phyloP scores from a whole-genome alignment of 345 rosid genomes.

The Moricandia arvensis region DNA sequence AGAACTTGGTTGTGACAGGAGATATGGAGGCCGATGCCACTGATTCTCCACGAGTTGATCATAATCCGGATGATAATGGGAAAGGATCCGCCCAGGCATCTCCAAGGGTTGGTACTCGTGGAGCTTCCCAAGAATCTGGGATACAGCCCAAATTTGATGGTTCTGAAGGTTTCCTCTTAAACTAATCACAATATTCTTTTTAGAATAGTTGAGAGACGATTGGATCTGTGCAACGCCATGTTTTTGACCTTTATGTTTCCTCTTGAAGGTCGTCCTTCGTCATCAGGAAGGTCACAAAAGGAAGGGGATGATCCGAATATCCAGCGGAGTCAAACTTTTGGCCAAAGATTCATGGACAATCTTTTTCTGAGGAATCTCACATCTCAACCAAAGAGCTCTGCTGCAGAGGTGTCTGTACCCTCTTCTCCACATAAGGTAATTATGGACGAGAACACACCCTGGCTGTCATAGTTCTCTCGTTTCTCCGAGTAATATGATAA shows the following conservation, averaged over 20 bases:
- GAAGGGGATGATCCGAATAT: slow-evolving; percentile 52
- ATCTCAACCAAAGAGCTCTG: slow-evolving; percentile 60
- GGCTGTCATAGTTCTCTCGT: not conserved
- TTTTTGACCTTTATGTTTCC: slow-evolving; percentile 17
- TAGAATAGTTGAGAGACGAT: not conserved
- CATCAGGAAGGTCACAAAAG: slow-evolving; percentile 72
- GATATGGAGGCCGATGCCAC: slow-evolving; percentile 46
- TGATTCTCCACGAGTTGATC: slow-evolving; percentile 43
- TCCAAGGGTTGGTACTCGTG: slow-evolving; percentile 41
- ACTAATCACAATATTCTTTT: not conserved
- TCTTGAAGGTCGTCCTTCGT: slow-evolving; percentile 69
- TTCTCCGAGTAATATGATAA: not conserved
- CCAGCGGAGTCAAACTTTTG: slow-evolving; percentile 75
- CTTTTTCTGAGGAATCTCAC: slow-evolving; percentile 73
- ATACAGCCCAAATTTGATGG: slow-evolving; percentile 47
- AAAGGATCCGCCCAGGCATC: slow-evolving; percentile 38
- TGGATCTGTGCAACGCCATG: slow-evolving; percentile 6
- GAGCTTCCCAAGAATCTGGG: slow-evolving; percentile 39
- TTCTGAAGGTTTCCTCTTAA: slow-evolving; percentile 54
- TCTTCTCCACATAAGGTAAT: slow-evolving; percentile 79
- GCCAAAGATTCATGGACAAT: slow-evolving; percentile 92
- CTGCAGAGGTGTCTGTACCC: slow-evolving; percentile 61
- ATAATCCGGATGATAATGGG: slow-evolving; percentile 40
- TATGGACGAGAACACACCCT: slow-evolving; percentile 8
- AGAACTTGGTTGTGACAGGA: slow-evolving; percentile 38